Evolutionary conservation across 345 rosid genomes (phyloP).

Genomic region (Boechera divaricarpa): DNA sequence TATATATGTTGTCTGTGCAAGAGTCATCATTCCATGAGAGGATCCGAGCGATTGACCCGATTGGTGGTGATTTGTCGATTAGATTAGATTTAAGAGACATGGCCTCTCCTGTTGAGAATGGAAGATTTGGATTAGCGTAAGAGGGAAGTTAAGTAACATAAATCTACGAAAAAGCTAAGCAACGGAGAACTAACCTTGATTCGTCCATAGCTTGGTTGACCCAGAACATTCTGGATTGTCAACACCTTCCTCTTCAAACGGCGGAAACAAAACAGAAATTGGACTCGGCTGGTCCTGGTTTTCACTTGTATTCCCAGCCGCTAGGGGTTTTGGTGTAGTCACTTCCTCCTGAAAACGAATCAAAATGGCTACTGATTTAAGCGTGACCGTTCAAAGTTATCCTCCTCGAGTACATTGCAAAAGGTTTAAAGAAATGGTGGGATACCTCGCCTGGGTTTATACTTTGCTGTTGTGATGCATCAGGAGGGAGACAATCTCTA

Average conservation of each 20-base stretch:
- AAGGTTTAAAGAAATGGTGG: constrained; percentile 11
- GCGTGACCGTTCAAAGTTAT: constrained; percentile 13
- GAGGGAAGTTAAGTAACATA: constrained; percentile 42
- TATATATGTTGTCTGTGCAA: constrained; percentile 49
- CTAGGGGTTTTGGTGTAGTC: constrained; percentile 51
- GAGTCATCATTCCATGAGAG: constrained; percentile 63
- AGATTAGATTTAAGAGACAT: constrained; percentile 64
- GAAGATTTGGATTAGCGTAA: constrained; percentile 66
- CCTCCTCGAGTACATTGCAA: not conserved
- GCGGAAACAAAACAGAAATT: constrained; percentile 78
- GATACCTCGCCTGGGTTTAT: constrained; percentile 63
- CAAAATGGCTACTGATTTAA: constrained; percentile 29
- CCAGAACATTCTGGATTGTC: constrained; percentile 51
- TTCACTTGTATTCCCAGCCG: constrained; percentile 55
- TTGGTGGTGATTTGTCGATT: constrained; percentile 84
- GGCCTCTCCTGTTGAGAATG: constrained; percentile 53
- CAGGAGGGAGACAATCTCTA: constrained; percentile 41
- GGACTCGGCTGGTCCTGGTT: constrained; percentile 95
- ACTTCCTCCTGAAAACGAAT: constrained; percentile 59
- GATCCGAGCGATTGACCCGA: constrained; percentile 66
- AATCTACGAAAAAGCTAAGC: constrained; percentile 23
- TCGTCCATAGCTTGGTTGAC: constrained; percentile 46
- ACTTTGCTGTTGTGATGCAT: constrained; percentile 45
- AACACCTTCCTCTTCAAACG: constrained; percentile 74
- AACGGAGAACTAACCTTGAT: constrained; percentile 48